These are phyloP conservation scores for Penicillium capsulatum DNA, from an alignment of 2,329 filamentous ascomycete species.

Conservation along the genomic window DNA sequence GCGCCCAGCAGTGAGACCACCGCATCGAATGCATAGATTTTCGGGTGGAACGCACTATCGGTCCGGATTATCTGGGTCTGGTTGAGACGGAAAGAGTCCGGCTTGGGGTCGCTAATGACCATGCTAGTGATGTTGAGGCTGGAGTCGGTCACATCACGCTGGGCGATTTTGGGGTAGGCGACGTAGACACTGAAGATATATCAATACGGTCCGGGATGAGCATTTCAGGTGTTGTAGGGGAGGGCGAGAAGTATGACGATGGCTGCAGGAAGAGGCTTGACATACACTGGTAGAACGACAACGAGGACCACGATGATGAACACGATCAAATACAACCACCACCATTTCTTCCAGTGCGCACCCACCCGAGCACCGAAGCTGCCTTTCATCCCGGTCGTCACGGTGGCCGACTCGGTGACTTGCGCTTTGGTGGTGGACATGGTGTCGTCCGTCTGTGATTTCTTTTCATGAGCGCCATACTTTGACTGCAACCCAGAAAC, in stretches of 20 bases:
- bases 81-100: conserved; percentile 48
- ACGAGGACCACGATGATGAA: conserved; percentile 51
- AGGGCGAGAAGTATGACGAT: no score
- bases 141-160: conserved; percentile 51
- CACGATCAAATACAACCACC: conserved; percentile 53
- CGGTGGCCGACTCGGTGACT: conserved; percentile 18
- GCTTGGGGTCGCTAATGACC: conserved; percentile 48
- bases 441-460: background rate
- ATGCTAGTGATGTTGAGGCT: conserved; percentile 50
- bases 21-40: conserved; percentile 52
- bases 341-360: conserved; percentile 45
- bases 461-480: background rate
- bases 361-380: conserved; percentile 26
- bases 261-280: conserved; percentile 7
- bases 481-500: background rate
- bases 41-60: conserved; percentile 51
- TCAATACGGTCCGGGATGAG: background rate
- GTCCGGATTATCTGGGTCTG: conserved; percentile 48
- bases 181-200: conserved; percentile 52
- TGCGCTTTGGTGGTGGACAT: conserved; percentile 24
- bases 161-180: conserved; percentile 56
- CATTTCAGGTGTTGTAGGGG: background rate
- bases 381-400: conserved; percentile 14
- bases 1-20: conserved; percentile 47
- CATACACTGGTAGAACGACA: conserved; percentile 55